Evolutionary conservation across 345 rosid species (phyloP), one percentile per base, ranked within the genome.

Genomic region (Heritiera littoralis): DNA sequence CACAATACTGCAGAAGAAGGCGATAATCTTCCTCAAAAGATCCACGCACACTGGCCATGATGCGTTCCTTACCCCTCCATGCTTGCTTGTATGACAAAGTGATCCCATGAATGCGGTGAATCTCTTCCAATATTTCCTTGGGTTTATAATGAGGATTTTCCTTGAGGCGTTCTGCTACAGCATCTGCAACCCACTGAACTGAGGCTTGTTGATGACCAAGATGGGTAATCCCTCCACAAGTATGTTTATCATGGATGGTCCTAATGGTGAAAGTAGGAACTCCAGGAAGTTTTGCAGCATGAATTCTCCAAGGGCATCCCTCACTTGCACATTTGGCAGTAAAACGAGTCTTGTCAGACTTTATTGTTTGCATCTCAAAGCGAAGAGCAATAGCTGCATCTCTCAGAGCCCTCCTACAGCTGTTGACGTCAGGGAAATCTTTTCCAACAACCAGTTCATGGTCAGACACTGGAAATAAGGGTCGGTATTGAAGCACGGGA

Each of bases 181-280:
- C 87, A 72, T 83, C 92, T 10, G 99, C 98, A 77, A 95, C 93
- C 98, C 98, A 93, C 85, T 93, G 97, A 75, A 87, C 98, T 0
- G 98, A 92, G 75, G 99, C 98, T 80, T 95, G 98, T 40, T 93
- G 97, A 81, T 95, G 98, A 86, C 99, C 99, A 55, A 95, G 94
- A 83, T 90, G 94, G 38, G 91, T 74, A 70, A 93, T 88, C 56
- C 99, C 99, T 83, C 92, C 92, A 82, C 98, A 95, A 59, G 87
- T 75, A 80, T 95, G 98, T 45, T 40, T 83, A 52, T 83, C 90
- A 65, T 92, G 93, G 80, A 95, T 84, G 55, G 98, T 95, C 80
- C 98, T 89, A 65, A 95, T 87, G 0, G 98, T 90, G 81, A 95
- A 95, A 78, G 92, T 95, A 3, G 97, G 93, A 38, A 84, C 89